Conservation (phyloP, 2,329 filamentous ascomycete species). For the Alternaria arbusti region DNA sequence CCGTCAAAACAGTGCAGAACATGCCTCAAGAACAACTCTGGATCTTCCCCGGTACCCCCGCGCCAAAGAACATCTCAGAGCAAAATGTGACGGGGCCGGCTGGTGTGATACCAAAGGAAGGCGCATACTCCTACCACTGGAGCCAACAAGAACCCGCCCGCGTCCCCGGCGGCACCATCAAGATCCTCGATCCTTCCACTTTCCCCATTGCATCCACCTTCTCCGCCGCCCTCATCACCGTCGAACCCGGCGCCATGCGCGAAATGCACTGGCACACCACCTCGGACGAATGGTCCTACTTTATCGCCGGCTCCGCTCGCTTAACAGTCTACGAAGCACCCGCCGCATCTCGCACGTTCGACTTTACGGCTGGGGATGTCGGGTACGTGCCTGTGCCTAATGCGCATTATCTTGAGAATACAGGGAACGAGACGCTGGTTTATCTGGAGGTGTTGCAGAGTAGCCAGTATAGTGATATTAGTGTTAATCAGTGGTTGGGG, state of each 20-base stretch:
- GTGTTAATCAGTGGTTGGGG: conserved; percentile 65
- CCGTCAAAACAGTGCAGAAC: conserved; percentile 45
- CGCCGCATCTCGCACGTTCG: conserved; percentile 60
- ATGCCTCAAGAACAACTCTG: conserved; percentile 50
- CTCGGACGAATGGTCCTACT: conserved; percentile 67
- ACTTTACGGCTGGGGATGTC: conserved; percentile 66
- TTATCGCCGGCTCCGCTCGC: conserved; percentile 62
- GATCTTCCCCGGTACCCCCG: conserved; percentile 52
- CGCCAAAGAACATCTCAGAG: conserved; percentile 45
- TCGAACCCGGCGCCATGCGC: conserved; percentile 68
- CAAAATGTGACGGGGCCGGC: conserved; percentile 55
- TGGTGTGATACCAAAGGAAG: conserved; percentile 36
- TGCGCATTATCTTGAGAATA: conserved; percentile 68
- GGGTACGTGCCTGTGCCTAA: conserved; percentile 63
- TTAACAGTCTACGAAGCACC: conserved; percentile 64
- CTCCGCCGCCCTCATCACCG: conserved; percentile 63
- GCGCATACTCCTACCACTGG: conserved; percentile 53
- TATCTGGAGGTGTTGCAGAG: conserved; percentile 67
- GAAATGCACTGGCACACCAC: conserved; percentile 70
- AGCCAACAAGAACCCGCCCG: conserved; percentile 55
- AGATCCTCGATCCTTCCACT: conserved; percentile 63
- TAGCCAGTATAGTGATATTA: conserved; percentile 60
- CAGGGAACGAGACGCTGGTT: conserved; percentile 62
- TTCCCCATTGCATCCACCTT: conserved; percentile 65
- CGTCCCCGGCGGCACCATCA: conserved; percentile 64